Evolutionary conservation across 257 asterid species (phyloP), one percentile per base, ranked within the genome.

Genomic region (Catharanthus roseus): DNA sequence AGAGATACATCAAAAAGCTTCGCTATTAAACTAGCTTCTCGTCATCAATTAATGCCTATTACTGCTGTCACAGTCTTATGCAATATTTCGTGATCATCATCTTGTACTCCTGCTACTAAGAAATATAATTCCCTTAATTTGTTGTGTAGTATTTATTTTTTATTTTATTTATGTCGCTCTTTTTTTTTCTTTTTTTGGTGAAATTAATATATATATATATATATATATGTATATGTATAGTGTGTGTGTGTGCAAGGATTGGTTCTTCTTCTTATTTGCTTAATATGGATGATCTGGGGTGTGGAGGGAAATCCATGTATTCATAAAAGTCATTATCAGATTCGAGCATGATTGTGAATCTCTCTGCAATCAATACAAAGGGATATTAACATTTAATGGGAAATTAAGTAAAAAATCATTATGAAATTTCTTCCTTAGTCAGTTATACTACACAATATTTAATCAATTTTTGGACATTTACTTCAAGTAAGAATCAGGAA

Each of bases 381-480:
- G 28, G 76, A 62, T 62, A n/a, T n/a, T n/a, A 51, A 44, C 55
- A 73, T 58, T 67, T 56, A 74, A 55, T 55, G 24, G 41, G 72
- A 67, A 55, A 38, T 67, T 54, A 67, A 44, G 68, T 49, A 56
- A 45, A 72, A 65, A 67, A 67, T 74, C 68, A 67, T 56, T 19
- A 74, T 28, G 51, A 23, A 74, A 65, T 72, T 54, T 66, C 50
- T 55, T 65, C 67, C 11, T 74, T 55, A 42, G 50, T 67, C 57
- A 74, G n/a, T n/a, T n/a, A 74, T 19, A 38, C 5, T 38, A 38
- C 42, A 38, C 42, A 38, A 13, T 2, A 72, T 38, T 72, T 44
- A 71, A 71, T 24, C 21, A 65, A 54, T 36, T 54, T 26, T 69
- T n/a, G 47, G 19, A 13, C 67, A 70, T 41, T 42, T 26, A 26